Evolutionary conservation across 345 rosid genomes (phyloP).

Genomic region (Camelina hispida): DNA sequence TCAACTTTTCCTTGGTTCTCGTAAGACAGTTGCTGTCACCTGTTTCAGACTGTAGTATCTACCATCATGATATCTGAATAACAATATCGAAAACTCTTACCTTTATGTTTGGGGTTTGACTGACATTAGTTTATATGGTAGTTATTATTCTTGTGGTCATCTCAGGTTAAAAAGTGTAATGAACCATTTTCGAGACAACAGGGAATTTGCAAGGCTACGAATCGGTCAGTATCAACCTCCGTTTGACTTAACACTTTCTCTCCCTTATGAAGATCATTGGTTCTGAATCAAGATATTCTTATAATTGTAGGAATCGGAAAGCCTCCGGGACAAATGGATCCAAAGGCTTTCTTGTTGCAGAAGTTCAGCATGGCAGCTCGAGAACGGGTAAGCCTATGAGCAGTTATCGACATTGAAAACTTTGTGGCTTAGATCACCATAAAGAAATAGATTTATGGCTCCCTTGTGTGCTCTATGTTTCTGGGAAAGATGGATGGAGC

Average conservation of each 20-base stretch:
- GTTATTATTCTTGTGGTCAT: slow-evolving; percentile 12
- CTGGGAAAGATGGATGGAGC: slow-evolving; percentile 69
- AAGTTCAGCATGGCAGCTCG: slow-evolving; percentile 68
- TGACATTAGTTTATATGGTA: neutral
- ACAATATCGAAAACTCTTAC: neutral
- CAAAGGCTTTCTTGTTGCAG: slow-evolving; percentile 91
- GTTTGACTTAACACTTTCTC: neutral
- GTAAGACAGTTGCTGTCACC: slow-evolving; percentile 5
- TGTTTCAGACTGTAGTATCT: slow-evolving; percentile 12
- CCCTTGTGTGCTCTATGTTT: neutral
- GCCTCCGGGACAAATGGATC: slow-evolving; percentile 98
- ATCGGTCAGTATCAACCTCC: slow-evolving; percentile 61
- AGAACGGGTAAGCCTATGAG: slow-evolving; percentile 58
- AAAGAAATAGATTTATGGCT: neutral
- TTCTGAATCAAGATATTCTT: neutral
- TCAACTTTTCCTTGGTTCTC: neutral
- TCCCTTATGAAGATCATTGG: slow-evolving; percentile 1
- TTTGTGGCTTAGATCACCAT: neutral
- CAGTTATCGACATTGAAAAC: neutral
- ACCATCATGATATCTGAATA: slow-evolving; percentile 7
- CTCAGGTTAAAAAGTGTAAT: slow-evolving; percentile 77
- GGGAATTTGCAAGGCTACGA: slow-evolving; percentile 84
- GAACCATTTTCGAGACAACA: slow-evolving; percentile 71
- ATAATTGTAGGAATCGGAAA: slow-evolving; percentile 66
- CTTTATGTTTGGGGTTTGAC: neutral